Evolutionary conservation across 345 rosid species (phyloP).

Genomic region (Citrus australasica): DNA sequence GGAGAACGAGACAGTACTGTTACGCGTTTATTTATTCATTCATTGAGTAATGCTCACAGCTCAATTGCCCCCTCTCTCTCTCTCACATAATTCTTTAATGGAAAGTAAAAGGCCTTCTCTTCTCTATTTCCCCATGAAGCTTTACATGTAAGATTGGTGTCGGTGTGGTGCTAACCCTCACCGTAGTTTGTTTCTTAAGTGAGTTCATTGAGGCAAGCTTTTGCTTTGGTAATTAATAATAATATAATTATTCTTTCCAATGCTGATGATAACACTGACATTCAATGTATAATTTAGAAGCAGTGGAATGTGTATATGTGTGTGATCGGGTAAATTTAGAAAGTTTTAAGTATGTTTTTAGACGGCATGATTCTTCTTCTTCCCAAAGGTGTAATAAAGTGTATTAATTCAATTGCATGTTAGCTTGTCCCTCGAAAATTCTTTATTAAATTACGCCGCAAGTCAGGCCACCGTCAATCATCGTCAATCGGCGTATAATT

Average conservation of each 20-base stretch:
- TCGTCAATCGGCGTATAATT: background rate
- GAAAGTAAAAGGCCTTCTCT: slow-evolving; percentile 4
- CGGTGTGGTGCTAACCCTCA: slow-evolving; percentile 21
- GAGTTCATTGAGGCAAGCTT: background rate
- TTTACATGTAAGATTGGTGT: slow-evolving; percentile 25
- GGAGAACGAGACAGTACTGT: background rate
- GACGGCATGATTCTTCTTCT: background rate
- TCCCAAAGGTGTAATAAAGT: background rate
- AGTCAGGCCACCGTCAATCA: slow-evolving; percentile 15
- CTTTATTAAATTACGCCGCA: slow-evolving; percentile 15
- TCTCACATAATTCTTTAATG: slow-evolving; percentile 19
- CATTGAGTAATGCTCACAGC: background rate
- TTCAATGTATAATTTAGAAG: no score
- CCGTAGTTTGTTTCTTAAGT: background rate
- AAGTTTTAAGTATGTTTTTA: background rate
- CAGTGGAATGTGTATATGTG: no score
- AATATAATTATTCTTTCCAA: background rate
- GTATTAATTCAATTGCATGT: background rate
- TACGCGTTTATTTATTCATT: background rate
- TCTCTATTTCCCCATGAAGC: background rate
- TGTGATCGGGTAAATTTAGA: background rate
- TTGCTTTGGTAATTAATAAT: no score
- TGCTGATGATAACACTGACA: no score
- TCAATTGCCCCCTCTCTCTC: background rate
- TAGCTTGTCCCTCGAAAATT: background rate